Percentiles rank a stretch among this genome's conserved stretches.
These are phyloP conservation scores for Trypethelium eluteriae DNA, from an alignment of 495 filamentous ascomycete species.

Conservation along the genomic window DNA sequence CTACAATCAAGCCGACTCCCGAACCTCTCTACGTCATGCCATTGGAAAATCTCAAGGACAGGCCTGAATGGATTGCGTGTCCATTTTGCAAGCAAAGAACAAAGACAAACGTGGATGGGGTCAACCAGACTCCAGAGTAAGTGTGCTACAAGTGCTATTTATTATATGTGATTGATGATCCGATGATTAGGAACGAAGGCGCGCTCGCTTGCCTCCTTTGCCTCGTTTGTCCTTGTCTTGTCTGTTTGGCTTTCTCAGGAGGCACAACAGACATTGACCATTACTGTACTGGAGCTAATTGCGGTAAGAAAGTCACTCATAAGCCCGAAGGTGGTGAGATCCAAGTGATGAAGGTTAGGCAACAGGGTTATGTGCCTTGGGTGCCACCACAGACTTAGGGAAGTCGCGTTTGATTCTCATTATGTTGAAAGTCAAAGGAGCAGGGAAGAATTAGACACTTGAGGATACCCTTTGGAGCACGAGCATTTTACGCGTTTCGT, in stretches of 20 bases:
- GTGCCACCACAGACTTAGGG: neutral
- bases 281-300: neutral
- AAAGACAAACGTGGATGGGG: neutral
- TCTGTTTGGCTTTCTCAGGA: neutral
- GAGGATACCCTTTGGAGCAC: too few species aligned
- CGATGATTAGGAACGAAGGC: neutral
- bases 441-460: too few species aligned
- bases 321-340: neutral
- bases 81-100: neutral
- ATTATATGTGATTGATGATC: neutral
- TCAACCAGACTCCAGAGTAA: neutral
- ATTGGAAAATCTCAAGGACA: neutral
- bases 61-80: neutral
- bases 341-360: neutral
- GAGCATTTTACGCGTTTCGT: too few species aligned
- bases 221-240: conserved; percentile 6
- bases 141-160: neutral
- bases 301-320: neutral
- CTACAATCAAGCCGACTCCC: too few species aligned
- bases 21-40: neutral
- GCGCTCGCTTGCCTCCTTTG: conserved; percentile 1
- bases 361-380: neutral
- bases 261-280: neutral
- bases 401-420: too few species aligned
- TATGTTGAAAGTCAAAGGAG: too few species aligned